These are phyloP conservation scores for Selenicereus undatus DNA, from an alignment of 148 eudicot genomes.

Conservation along the genomic window DNA sequence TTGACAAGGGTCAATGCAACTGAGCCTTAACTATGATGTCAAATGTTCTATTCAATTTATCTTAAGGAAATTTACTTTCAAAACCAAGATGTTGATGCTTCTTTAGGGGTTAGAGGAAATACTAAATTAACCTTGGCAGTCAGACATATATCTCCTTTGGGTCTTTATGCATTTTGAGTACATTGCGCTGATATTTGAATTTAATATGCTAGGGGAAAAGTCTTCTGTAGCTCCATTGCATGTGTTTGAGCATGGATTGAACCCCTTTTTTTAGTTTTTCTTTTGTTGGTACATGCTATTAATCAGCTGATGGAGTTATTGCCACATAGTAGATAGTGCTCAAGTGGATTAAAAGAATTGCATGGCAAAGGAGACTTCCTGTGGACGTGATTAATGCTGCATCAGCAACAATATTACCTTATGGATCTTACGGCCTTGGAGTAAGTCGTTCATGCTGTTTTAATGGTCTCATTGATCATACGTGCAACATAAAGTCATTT, in stretches of 20 bases:
- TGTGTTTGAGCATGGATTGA: background rate
- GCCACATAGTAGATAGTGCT: slow-evolving; percentile 34
- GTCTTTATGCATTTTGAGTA: background rate
- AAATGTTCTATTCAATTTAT: background rate
- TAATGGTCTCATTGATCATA: background rate
- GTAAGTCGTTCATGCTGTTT: slow-evolving; percentile 31
- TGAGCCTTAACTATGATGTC: background rate
- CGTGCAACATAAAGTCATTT: too few species aligned
- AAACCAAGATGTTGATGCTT: background rate
- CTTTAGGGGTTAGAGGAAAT: background rate
- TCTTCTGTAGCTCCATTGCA: background rate
- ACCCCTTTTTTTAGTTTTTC: too few species aligned
- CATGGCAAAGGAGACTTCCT: slow-evolving; percentile 35
- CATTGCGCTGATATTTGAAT: background rate
- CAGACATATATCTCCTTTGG: background rate
- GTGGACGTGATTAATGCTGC: slow-evolving; percentile 22
- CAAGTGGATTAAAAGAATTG: slow-evolving; percentile 49
- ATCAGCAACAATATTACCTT: slow-evolving; percentile 50
- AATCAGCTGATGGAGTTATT: slow-evolving; percentile 6
- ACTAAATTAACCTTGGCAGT: background rate
- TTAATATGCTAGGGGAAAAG: background rate
- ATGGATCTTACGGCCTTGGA: slow-evolving; percentile 70
- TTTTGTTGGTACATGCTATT: background rate
- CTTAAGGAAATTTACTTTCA: background rate
- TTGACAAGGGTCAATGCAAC: background rate